A percentile compares a stretch with the other conserved stretches of the same genome.
These are phyloP conservation scores for Diaporthe vexans DNA, from an alignment of 2,329 filamentous ascomycete species.

Conservation along the genomic window DNA sequence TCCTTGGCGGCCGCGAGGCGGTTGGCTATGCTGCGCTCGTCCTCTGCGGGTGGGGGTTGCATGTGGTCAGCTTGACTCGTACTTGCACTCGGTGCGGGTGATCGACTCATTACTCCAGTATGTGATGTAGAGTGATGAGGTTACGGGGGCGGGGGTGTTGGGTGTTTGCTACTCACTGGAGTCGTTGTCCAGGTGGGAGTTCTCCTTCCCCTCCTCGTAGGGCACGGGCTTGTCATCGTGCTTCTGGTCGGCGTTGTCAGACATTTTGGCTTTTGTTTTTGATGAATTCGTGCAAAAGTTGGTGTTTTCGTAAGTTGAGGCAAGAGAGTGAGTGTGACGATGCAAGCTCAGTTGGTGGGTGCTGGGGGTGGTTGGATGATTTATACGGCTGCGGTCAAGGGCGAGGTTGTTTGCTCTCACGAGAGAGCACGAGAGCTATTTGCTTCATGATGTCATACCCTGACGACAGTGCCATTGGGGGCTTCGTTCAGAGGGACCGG, in stretches of 20 bases:
- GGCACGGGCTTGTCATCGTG: slow-evolving; percentile 62
- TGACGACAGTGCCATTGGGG: slow-evolving; percentile 3
- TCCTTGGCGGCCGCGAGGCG: slow-evolving; percentile 70
- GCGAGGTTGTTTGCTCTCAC: slow-evolving; percentile 14
- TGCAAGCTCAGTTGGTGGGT: not conserved
- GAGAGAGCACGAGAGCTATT: not conserved
- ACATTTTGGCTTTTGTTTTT: slow-evolving; percentile 47
- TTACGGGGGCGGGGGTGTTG: not conserved
- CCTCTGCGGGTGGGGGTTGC: slow-evolving; percentile 65
- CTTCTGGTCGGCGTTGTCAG: slow-evolving; percentile 61
- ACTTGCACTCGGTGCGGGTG: no score
- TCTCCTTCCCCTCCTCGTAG: slow-evolving; percentile 79
- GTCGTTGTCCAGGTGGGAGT: slow-evolving; percentile 78
- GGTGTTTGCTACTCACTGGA: slow-evolving; percentile 69
- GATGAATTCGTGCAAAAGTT: not conserved
- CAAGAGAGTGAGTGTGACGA: not conserved
- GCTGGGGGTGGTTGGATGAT: not conserved
- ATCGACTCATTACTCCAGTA: not conserved
- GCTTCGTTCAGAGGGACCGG: not conserved
- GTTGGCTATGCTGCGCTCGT: slow-evolving; percentile 80
- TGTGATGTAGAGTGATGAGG: not conserved
- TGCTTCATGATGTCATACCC: slow-evolving; percentile 32
- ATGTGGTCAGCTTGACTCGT: not conserved
- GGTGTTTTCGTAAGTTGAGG: not conserved
- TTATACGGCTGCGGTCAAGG: slow-evolving; percentile 3